Base-by-base conservation (phyloP, 1,139 yeast species). In the Candida albicans region DNA sequence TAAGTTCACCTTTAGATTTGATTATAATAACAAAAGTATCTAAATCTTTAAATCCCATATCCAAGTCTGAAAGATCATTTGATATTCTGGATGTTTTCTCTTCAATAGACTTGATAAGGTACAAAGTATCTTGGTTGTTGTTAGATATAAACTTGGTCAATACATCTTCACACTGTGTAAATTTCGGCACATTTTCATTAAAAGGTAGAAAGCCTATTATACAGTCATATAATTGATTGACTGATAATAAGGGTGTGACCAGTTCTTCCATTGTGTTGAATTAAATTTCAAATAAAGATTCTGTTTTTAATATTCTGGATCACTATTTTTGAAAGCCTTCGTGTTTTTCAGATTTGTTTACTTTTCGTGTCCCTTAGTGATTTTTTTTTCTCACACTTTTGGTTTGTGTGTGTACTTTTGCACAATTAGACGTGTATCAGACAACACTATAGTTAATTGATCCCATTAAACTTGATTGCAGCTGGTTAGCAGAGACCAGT, bases 1-100 rank as follows among this genome's bases (percentile, higher is more conserved):
- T 30, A 14, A 77, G 48, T 8, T 56, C 56, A 0, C 75, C 76
- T 33, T 66, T 68, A 8, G 67, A 68, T 51, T 81, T 81, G 38
- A 80, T 68, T 18, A 79, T 49, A 1, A 76, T 77, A 13, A 70
- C 33, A 4, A 44, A 12, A 1, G 45, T 31, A 2, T 40, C 35
- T 11, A 47, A 36, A 15, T 39, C 33, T 26, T 36, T 36, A 6
- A 22, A 12, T 13, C 29, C 28, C 12, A 15, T 33, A 13, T 41
- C 51, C 5, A 46, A 28, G 18, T 34, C 36, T 10, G 38, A 42
- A 13, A 50, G 37, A 22, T 51, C 54, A 18, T 46, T 47, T 30
- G 36, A 43, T 24, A 49, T 41, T 13, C 28, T 35, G 25, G 44
- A 41, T 10, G 39, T 38, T 1, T 45, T 43, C 3, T 41, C 25